phyloP scores from a whole-genome alignment of 2,329 filamentous ascomycete genomes.

The Beauveria medogensis region DNA sequence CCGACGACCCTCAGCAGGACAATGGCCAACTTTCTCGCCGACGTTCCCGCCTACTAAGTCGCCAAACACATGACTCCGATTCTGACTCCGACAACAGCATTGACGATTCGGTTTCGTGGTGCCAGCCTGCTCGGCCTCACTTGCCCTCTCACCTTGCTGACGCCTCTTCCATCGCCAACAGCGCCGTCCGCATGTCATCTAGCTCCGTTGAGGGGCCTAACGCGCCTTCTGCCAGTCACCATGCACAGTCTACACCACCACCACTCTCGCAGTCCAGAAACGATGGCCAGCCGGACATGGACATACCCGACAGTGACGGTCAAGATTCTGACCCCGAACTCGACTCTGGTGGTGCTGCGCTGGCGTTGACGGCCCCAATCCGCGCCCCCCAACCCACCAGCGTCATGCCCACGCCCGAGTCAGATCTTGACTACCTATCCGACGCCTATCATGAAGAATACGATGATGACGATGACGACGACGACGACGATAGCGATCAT shows the following conservation, averaged over 20 bases:
- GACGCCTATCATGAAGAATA: conserved; percentile 2
- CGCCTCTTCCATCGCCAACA: neutral
- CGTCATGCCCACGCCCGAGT: neutral
- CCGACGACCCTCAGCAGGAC: neutral
- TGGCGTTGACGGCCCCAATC: neutral
- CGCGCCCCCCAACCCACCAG: neutral
- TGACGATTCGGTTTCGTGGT: neutral
- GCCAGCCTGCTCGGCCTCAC: neutral
- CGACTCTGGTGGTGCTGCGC: conserved; percentile 3
- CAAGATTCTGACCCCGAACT: conserved; percentile 12
- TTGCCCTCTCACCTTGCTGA: neutral
- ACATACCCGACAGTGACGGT: neutral
- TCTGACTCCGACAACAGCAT: neutral
- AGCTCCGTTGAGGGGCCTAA: neutral
- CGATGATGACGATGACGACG: neutral
- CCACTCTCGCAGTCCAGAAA: neutral
- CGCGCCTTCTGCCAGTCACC: neutral
- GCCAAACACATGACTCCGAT: neutral
- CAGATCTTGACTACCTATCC: neutral
- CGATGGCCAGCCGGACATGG: conserved; percentile 17
- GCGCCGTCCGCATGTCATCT: neutral
- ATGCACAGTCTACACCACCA: neutral
- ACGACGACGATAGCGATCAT: conserved; percentile 7
- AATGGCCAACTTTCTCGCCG: neutral
- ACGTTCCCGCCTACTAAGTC: neutral